Conservation (phyloP, 768 basidiomycete species). For the Mycena polygramma region DNA sequence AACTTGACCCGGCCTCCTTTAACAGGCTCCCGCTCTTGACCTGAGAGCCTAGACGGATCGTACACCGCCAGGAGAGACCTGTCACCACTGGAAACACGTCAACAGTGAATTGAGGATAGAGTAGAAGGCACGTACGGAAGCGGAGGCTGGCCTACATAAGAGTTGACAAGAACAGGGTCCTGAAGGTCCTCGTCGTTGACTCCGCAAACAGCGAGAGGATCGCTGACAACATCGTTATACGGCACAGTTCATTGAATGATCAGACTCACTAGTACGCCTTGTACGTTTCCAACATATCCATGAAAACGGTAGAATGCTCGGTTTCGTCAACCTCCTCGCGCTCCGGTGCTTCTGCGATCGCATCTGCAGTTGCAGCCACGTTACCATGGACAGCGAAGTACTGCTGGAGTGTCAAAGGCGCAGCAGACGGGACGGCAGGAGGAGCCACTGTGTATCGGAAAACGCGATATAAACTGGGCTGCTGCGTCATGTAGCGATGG, state of each 20-base stretch:
- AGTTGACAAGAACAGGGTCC: background rate
- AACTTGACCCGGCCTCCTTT: slow-evolving; percentile 1
- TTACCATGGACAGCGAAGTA: too few species aligned
- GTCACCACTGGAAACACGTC: background rate
- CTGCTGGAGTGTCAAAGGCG: too few species aligned
- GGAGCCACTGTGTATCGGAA: too few species aligned
- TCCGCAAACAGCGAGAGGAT: background rate
- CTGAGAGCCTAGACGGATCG: background rate
- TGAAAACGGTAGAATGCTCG: background rate
- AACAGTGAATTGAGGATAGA: background rate
- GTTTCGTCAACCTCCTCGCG: too few species aligned
- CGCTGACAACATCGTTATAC: background rate
- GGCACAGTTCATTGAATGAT: background rate
- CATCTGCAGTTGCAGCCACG: too few species aligned
- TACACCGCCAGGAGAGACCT: background rate
- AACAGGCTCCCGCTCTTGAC: background rate
- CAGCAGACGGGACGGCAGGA: too few species aligned
- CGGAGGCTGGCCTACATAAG: background rate
- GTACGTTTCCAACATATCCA: slow-evolving; percentile 11
- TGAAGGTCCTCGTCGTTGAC: background rate
- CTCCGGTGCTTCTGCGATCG: too few species aligned
- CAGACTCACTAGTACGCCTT: background rate
- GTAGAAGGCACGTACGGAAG: slow-evolving; percentile 3
- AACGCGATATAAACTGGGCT: too few species aligned
- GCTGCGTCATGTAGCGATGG: too few species aligned